Evolutionary conservation across 495 filamentous ascomycete genomes (phyloP), one percentile per base, ranked within the genome.

Genomic region (Penicillium malachiteum): DNA sequence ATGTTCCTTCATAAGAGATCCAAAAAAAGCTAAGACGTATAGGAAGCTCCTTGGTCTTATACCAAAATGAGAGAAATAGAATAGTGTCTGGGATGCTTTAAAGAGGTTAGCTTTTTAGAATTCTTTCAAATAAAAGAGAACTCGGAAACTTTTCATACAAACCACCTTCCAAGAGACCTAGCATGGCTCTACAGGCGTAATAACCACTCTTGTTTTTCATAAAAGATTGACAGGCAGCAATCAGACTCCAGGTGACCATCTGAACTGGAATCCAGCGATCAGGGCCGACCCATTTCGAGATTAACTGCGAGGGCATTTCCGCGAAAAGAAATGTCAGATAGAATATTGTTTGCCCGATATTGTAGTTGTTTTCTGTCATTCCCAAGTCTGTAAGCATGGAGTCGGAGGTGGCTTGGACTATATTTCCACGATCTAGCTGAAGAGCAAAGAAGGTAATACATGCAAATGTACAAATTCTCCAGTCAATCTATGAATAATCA

Each of bases 231-330:
- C 75, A 79, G 18, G 76, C 71, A 0, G 89, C 88, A 33, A 92
- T 83, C 8, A 91, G 57, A 62, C 85, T 88, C 88, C 90, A 95
- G 4, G 79, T 76, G 1, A 90, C 72, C 81, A 93, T 93, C 60
- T 93, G 89, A 30, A 86, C 71, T 0, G 91, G 90, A 49, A 96
- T 92, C 88, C 91, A 95, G 32, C 83, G 80, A 66, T 95, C 91
- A 0, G 91, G 89, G 0, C 91, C 91, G 21, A 93, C 55, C 66
- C 79, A 81, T 64, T 93, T 92, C 21, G 79, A 83, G 21, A 91
- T 67, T 0, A 91, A 72, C 60, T 92, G 88, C 0, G 87, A 91
- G 0, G 88, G 88, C 11, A 92, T 70, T 60, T 91, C 88, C 0
- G 88, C 85, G 12, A 77, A 70, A 3, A 91, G 70, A 64, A 92